Evolutionary conservation across 148 eudicot species (phyloP), one percentile per base, ranked within the genome.

Genomic region (Rhododendron ferrugineum): DNA sequence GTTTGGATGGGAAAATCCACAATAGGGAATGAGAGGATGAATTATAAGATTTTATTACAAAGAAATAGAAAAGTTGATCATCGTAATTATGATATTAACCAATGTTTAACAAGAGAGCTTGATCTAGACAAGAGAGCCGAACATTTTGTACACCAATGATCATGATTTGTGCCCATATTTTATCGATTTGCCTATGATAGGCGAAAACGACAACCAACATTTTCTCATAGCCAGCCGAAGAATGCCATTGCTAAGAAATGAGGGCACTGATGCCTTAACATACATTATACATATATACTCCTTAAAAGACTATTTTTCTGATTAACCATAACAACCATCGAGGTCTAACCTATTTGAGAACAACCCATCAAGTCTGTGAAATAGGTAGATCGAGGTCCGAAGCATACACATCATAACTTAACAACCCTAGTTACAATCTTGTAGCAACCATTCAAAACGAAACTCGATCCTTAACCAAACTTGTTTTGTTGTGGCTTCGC

Each of bases 261-360:
- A 64, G 32, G 23, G n/a, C 22, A 32, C 15, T 15, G 3, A 73
- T 15, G 37, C 77, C 42, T 30, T 11, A 2, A 64, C 70, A 64
- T n/a, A 64, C 30, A 64, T 64, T 3, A 54, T 44, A 44, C 46
- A 44, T 44, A 6, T 44, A 44, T 46, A 46, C 9, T 46, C 49
- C 10, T 4, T 44, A 0, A 36, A 56, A 44, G 11, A 58, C 70
- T 36, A 11, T 3, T 44, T 44, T 46, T 46, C 78, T 82, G 6
- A 70, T 70, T 30, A 40, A 42, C 30, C 34, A 40, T 44, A 74
- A 23, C 52, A 77, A 22, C 6, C 4, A 78, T 42, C 1, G 22
- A 46, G 74, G 62, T 79, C 60, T 79, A 66, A 64, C 80, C 81
- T 66, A 79, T 50, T 76, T 36, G 15, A 79, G 66, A 20, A 85